Conservation (phyloP, 768 basidiomycete species). For the Hypsizygus marmoreus region DNA sequence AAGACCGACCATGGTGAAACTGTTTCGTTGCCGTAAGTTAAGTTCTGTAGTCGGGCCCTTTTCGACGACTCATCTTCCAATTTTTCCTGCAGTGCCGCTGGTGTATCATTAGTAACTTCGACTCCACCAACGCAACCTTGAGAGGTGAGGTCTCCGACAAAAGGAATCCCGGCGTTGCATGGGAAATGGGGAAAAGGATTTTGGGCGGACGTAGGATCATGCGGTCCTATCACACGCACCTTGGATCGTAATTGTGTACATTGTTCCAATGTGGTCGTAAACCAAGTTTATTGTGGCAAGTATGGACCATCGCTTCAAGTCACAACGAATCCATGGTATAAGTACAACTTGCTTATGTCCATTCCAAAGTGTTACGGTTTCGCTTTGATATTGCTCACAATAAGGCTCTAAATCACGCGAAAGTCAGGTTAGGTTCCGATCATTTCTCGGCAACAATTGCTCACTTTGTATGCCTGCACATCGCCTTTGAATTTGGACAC, state of each 20-base stretch:
- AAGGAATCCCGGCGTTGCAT: too few relatives aligned
- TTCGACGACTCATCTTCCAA: background rate
- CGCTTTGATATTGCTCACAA: slow-evolving; percentile 70
- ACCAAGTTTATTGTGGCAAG: too few relatives aligned
- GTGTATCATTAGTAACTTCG: slow-evolving; percentile 19
- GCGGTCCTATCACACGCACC: too few relatives aligned
- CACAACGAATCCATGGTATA: too few relatives aligned
- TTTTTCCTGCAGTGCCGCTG: slow-evolving; percentile 19
- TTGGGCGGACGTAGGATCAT: too few relatives aligned
- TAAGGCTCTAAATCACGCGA: slow-evolving; percentile 55
- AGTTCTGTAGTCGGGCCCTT: background rate
- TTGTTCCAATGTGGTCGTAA: too few relatives aligned
- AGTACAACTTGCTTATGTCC: background rate
- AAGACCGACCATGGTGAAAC: slow-evolving; percentile 20
- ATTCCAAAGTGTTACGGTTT: slow-evolving; percentile 39
- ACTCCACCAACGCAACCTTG: background rate
- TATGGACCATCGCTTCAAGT: too few relatives aligned
- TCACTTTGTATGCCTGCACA: slow-evolving; percentile 88
- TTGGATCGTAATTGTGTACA: too few relatives aligned
- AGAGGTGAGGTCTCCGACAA: too few relatives aligned
- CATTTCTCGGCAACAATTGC: slow-evolving; percentile 13
- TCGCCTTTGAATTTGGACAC: slow-evolving; percentile 87
- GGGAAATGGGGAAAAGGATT: too few relatives aligned
- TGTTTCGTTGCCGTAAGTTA: slow-evolving; percentile 25
- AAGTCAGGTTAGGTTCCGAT: slow-evolving; percentile 9